phyloP scores from a whole-genome alignment of 164 flowering plant species.

The Magnolia officinalis region DNA sequence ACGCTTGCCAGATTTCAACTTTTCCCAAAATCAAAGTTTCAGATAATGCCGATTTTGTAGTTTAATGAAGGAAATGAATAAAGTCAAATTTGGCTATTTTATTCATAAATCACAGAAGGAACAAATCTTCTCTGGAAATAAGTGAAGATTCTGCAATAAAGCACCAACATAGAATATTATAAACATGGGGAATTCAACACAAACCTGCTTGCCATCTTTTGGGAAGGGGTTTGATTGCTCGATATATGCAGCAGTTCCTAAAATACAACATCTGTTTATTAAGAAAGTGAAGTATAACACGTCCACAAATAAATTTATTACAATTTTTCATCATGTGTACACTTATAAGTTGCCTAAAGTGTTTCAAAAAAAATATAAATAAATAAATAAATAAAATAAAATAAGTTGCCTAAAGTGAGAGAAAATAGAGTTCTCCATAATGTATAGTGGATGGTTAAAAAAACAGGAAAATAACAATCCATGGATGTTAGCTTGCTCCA shows the following conservation, averaged over 20 bases:
- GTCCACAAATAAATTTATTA: neutral
- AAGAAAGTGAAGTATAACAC: neutral
- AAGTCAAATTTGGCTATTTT: no score
- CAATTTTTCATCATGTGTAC: neutral
- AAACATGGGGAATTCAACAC: neutral
- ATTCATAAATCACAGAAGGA: neutral
- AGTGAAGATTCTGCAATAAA: neutral
- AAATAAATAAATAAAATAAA: no score
- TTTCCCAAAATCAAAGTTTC: no score
- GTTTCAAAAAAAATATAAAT: no score
- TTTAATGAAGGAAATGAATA: no score
- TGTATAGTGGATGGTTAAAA: neutral
- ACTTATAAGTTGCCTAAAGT: neutral
- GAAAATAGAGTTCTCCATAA: neutral
- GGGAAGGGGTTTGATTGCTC: slow-evolving; percentile 95
- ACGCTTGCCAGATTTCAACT: no score
- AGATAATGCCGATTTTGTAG: no score
- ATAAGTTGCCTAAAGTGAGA: neutral
- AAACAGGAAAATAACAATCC: no score
- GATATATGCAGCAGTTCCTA: slow-evolving; percentile 81
- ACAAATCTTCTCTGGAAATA: neutral
- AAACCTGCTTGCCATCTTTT: slow-evolving; percentile 86
- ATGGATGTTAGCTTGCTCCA: no score
- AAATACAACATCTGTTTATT: slow-evolving; percentile 8
- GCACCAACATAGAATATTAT: neutral